Base-by-base conservation (phyloP, 495 filamentous ascomycete genomes). In the Xylaria telfairii region DNA sequence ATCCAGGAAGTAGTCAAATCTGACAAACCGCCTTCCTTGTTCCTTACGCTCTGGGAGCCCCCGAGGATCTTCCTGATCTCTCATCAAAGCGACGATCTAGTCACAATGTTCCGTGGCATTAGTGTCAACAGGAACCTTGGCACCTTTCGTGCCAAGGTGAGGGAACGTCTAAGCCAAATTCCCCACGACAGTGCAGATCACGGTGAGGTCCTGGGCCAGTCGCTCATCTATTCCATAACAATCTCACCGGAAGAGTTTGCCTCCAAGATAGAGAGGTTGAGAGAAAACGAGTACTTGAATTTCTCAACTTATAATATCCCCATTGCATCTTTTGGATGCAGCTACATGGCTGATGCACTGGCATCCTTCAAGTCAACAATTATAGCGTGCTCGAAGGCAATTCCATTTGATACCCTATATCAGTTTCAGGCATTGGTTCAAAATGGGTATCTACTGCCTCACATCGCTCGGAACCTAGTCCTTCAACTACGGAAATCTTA, bases 351-450 rank as follows among this genome's bases (percentile, higher is more conserved):
- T 7, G 67, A 70, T 8, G 69, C 67, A 1, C 28, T 76, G 24
- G 61, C 21, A 12, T 41, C 9, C 4, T 72, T 84, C 30, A 72
- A 61, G 24, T 24, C 5, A 1, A 42, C 68, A 9, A 72, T 85
- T 6, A 2, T 15, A 0, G 5, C 67, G 0, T 77, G 12, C 19
- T 49, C 24, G 0, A 49, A 32, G 12, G 46, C 44, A 9, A 68
- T 81, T 34, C 83, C 78, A 0, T 84, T 80, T 61, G 79, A 69
- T 21, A 71, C 79, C 19, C 77, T 80, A 3, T 87, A 87, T 63
- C 82, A 89, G 62, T 77, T 89, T 4, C 83, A 89, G 61, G 84
- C 82, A 24, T 78, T 91, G 7, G 83, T 84, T 6, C 77, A 81
- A 64, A 88, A 90, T 70, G 79, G 81, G 10, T 85, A 83, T 67